These are phyloP conservation scores for Kwoniella newhampshirensis DNA, from an alignment of 768 basidiomycete genomes.

Conservation along the genomic window DNA sequence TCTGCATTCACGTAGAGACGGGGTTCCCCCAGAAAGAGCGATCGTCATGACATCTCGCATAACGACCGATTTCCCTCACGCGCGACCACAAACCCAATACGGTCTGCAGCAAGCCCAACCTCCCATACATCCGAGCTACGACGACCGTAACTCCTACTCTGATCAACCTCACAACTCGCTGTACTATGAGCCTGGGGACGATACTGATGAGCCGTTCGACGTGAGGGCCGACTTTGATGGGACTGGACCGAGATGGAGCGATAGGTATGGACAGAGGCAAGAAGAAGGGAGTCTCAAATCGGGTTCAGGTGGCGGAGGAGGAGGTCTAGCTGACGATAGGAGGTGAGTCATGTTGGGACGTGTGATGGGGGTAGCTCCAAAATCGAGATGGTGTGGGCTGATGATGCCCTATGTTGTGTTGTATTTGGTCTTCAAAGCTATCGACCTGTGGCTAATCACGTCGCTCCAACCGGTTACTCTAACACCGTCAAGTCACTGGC, in stretches of 20 bases:
- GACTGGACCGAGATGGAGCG: conserved; percentile 43
- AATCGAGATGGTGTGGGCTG: background rate
- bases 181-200: conserved; percentile 36
- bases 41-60: conserved; percentile 17
- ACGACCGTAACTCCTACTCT: background rate
- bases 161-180: conserved; percentile 14
- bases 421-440: conserved; percentile 28
- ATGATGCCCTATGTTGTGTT: too few species aligned
- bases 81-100: background rate
- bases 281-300: conserved; percentile 10
- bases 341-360: conserved; percentile 6
- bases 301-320: conserved; percentile 8
- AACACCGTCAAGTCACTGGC: conserved; percentile 8
- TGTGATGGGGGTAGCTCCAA: too few species aligned
- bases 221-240: conserved; percentile 48
- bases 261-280: conserved; percentile 27
- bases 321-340: conserved; percentile 10
- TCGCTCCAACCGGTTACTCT: conserved; percentile 21
- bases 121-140: conserved; percentile 5
- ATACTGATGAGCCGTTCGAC: conserved; percentile 40
- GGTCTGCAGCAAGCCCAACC: background rate
- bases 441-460: conserved; percentile 21
- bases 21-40: too few species aligned
- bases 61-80: conserved; percentile 26
- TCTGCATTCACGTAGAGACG: too few species aligned